Percentiles rank a stretch among this genome's conserved stretches.
Evolutionary conservation across 1,284 basidiomycete genomes (phyloP).

Genomic region (Amylostereum areolatum): DNA sequence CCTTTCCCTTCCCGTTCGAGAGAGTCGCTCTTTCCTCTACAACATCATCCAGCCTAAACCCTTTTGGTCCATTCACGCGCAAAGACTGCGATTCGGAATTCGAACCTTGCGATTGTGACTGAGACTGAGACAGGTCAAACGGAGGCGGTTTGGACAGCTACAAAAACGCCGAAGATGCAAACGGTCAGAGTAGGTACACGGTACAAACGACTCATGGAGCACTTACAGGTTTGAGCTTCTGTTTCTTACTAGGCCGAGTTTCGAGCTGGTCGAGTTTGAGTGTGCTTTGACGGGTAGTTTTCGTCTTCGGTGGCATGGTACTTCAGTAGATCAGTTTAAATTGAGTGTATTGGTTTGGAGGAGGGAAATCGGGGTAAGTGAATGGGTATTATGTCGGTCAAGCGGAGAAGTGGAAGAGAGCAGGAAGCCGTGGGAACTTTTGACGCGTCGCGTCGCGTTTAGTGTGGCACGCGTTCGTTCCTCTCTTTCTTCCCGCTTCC

Average conservation of each 20-base stretch:
- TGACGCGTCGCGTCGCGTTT: no score
- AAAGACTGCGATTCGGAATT: background rate
- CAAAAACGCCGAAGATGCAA: conserved; percentile 1
- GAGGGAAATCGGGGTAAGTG: no score
- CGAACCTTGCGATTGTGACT: background rate
- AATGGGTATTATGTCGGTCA: no score
- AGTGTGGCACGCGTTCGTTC: no score
- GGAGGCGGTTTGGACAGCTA: conserved; percentile 30
- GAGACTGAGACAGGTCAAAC: conserved; percentile 21
- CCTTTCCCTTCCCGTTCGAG: conserved; percentile 36
- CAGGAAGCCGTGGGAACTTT: no score
- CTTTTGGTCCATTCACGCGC: conserved; percentile 1
- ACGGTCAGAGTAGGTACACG: no score
- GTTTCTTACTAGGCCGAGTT: conserved; percentile 19
- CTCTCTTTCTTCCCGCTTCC: no score
- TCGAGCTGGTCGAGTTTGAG: conserved; percentile 14
- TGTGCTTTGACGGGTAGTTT: conserved; percentile 19
- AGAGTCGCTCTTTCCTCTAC: no score
- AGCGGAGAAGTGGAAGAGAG: no score
- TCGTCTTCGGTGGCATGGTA: conserved; percentile 10
- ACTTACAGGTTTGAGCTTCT: conserved; percentile 33
- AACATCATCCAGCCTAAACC: no score
- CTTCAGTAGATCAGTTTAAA: background rate
- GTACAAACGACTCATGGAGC: background rate
- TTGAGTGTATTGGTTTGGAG: no score